phyloP scores from a whole-genome alignment of 306 rosid species.

The Castanea crenata region DNA sequence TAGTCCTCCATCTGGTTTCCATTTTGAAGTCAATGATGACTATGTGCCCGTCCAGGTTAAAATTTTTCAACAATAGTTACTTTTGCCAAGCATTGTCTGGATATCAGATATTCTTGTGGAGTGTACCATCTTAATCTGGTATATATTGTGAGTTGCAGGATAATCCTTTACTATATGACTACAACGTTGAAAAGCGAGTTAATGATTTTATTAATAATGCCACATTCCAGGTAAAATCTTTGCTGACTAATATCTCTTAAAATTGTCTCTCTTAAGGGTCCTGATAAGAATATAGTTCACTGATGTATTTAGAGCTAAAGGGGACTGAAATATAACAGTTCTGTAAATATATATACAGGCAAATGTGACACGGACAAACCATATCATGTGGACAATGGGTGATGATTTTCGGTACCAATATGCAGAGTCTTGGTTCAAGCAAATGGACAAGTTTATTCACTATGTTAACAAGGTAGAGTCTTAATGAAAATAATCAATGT shows the following conservation, averaged over 20 bases:
- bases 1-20: slow-evolving; percentile 65
- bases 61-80: slow-evolving; percentile 1
- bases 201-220: slow-evolving; percentile 56
- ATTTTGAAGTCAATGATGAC: slow-evolving; percentile 56
- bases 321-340: slow-evolving; percentile 9
- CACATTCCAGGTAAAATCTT: slow-evolving; percentile 48
- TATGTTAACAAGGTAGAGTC: slow-evolving; percentile 69
- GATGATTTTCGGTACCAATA: slow-evolving; percentile 89
- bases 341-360: slow-evolving; percentile 44
- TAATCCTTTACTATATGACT: slow-evolving; percentile 61
- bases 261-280: background rate
- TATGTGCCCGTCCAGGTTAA: slow-evolving; percentile 64
- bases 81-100: background rate
- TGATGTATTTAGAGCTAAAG: background rate
- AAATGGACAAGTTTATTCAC: slow-evolving; percentile 90
- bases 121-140: slow-evolving; percentile 7
- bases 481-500: slow-evolving; percentile 2
- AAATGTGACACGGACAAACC: slow-evolving; percentile 80
- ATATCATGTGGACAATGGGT: slow-evolving; percentile 98
- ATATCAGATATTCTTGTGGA: background rate
- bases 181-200: slow-evolving; percentile 65
- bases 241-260: slow-evolving; percentile 1
- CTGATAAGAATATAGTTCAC: background rate
- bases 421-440: slow-evolving; percentile 92
- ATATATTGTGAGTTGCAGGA: slow-evolving; percentile 55